Base-by-base conservation (phyloP, 306 rosid genomes). In the Inga leiocalycina region DNA sequence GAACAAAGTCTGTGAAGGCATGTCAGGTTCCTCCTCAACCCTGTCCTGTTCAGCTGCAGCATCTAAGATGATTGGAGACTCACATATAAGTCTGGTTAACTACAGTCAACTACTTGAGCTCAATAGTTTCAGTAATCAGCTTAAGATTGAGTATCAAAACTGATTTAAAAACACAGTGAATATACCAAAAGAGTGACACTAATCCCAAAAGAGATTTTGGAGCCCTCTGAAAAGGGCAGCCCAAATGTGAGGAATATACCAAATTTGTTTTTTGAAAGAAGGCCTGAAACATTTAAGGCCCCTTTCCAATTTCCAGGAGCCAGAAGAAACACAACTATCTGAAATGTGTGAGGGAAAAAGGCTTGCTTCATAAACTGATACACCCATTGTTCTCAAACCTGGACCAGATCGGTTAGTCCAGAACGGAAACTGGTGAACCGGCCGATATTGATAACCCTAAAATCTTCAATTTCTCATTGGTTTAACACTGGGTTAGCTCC, bases 191-290 rank as follows among this genome's bases (percentile, higher is more conserved):
- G 52, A 93, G 99, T 46, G 99, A 95, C 90, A 91, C 89, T 46
- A 90, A 88, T 78, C 92, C 87, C 88, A 93, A 57, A 24, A 95
- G 91, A 51, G 93, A 88, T 27, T 83, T 93, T 95, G 69, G 62
- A 93, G 98, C 85, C 86, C 93, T 13, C 89, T 85, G 79, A 93
- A 93, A 74, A 95, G 94, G 30, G 90, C 92, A 79, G 90, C 90
- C 98, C 98, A 95, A 78, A 95, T 87, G 52, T 90, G 90, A 68
- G 90, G 75, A 67, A 93, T 80, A 54, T 92, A 92, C 91, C 87
- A 92, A 92, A 78, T 86, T 84, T 0, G 99, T 96, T 88, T 92
- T 95, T 77, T 95, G 97, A 89, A 95, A 96, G 91, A 95, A 93
- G 52, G 99, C 99, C 89, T 92, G 99, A 98, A 64, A 95, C 97